These are phyloP conservation scores for Skeletonema potamos DNA, from an alignment of 108 stramenopile species.

Conservation along the genomic window DNA sequence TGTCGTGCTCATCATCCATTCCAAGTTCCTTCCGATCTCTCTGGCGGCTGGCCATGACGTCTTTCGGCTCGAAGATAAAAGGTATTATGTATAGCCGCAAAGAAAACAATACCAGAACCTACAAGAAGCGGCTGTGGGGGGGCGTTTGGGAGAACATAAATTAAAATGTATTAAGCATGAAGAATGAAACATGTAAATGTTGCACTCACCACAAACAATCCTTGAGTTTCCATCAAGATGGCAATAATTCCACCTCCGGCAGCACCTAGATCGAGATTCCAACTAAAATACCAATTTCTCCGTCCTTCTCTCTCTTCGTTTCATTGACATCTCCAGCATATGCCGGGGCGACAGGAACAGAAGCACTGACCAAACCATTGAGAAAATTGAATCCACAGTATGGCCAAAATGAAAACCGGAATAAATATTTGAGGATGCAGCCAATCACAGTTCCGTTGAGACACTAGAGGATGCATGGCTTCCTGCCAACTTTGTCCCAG, in stretches of 20 bases:
- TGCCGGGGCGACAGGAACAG: slow-evolving; percentile 14
- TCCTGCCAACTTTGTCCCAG: slow-evolving; percentile 9
- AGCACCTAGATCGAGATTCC: slow-evolving; percentile 3
- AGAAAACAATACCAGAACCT: background rate
- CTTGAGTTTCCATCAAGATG: slow-evolving; percentile 17
- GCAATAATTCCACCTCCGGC: slow-evolving; percentile 15
- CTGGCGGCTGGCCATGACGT: slow-evolving; percentile 3
- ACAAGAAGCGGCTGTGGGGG: background rate
- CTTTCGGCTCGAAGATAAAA: slow-evolving; percentile 6
- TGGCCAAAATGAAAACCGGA: slow-evolving; percentile 14
- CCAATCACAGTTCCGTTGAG: slow-evolving; percentile 10
- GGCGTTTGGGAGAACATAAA: too few relatives aligned
- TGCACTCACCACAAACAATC: slow-evolving; percentile 9
- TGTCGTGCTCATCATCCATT: background rate
- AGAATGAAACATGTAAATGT: too few relatives aligned
- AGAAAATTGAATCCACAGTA: slow-evolving; percentile 13
- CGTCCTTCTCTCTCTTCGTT: slow-evolving; percentile 7
- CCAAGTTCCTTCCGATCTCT: slow-evolving; percentile 3
- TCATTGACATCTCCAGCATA: slow-evolving; percentile 7
- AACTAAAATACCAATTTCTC: slow-evolving; percentile 1
- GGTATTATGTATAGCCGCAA: background rate
- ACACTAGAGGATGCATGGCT: slow-evolving; percentile 7
- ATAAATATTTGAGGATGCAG: slow-evolving; percentile 13
- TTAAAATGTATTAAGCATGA: too few relatives aligned
- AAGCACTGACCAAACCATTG: slow-evolving; percentile 12